phyloP scores from a whole-genome alignment of 202 grass and related monocot genomes.

The Zoysia matrella region DNA sequence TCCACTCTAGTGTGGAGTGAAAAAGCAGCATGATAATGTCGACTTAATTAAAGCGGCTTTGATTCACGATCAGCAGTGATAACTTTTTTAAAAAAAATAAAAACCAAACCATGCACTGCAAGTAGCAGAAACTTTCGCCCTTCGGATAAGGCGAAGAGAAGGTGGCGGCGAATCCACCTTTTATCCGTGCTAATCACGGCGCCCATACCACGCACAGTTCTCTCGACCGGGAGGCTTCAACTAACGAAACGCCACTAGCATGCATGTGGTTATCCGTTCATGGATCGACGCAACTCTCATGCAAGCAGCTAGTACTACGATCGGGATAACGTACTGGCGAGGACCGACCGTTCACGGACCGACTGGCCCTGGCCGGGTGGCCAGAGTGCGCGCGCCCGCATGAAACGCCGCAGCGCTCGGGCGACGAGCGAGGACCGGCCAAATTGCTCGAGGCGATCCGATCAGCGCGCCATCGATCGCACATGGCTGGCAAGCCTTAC shows the following conservation, averaged over 20 bases:
- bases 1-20: not conserved
- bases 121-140: not conserved
- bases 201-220: not conserved
- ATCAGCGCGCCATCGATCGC: no score
- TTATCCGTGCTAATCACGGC: not conserved
- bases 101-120: no score
- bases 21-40: not conserved
- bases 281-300: no score
- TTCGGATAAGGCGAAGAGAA: not conserved
- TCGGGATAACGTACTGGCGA: no score
- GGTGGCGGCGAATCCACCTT: not conserved
- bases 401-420: no score
- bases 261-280: no score
- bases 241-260: no score
- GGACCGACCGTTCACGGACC: no score
- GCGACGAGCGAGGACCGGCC: not conserved
- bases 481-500: no score
- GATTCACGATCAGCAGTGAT: not conserved
- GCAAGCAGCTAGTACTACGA: no score
- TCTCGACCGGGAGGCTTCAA: slow-evolving; percentile 1
- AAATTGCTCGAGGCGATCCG: not conserved
- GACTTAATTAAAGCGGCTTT: not conserved
- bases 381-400: no score
- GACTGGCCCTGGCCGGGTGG: no score
- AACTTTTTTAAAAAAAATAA: not conserved